These are phyloP conservation scores for Cucumis hystrix DNA, from an alignment of 306 rosid genomes.

Conservation along the genomic window DNA sequence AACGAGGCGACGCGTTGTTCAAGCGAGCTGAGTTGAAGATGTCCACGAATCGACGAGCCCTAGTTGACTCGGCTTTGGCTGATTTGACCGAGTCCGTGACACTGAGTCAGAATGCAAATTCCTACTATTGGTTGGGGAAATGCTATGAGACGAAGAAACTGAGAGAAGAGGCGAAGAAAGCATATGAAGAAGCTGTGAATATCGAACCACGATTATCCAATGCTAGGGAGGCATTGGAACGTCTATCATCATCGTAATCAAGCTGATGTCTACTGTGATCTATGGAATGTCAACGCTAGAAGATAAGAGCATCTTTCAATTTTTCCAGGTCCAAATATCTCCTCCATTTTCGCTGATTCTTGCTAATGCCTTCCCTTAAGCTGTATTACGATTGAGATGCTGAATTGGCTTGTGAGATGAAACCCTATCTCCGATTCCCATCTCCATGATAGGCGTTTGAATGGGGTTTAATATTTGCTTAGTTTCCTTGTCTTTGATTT, in stretches of 20 bases:
- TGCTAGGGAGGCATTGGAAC: slow-evolving; percentile 50
- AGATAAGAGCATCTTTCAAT: not conserved
- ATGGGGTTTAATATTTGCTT: not conserved
- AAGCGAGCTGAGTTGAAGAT: slow-evolving; percentile 71
- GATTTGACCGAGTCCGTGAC: slow-evolving; percentile 50
- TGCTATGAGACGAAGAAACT: slow-evolving; percentile 62
- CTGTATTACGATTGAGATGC: not conserved
- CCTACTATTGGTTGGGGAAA: slow-evolving; percentile 55
- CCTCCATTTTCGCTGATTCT: not conserved
- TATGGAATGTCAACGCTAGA: not conserved
- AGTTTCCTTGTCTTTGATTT: not conserved
- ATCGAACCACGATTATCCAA: slow-evolving; percentile 29
- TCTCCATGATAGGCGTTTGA: not conserved
- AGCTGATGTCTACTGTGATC: not conserved
- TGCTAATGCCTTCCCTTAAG: not conserved
- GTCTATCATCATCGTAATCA: slow-evolving; percentile 24
- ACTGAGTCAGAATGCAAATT: slow-evolving; percentile 42
- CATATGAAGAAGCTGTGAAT: slow-evolving; percentile 53
- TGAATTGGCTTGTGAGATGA: not conserved
- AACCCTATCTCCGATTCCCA: not conserved
- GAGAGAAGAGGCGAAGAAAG: slow-evolving; percentile 56
- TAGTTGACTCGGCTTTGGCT: slow-evolving; percentile 40
- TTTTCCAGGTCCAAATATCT: not conserved
- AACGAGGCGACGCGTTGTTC: slow-evolving; percentile 64
- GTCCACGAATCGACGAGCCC: slow-evolving; percentile 23